phyloP scores from a whole-genome alignment of 495 filamentous ascomycete species.

The Trichoderma orchidacearum region DNA sequence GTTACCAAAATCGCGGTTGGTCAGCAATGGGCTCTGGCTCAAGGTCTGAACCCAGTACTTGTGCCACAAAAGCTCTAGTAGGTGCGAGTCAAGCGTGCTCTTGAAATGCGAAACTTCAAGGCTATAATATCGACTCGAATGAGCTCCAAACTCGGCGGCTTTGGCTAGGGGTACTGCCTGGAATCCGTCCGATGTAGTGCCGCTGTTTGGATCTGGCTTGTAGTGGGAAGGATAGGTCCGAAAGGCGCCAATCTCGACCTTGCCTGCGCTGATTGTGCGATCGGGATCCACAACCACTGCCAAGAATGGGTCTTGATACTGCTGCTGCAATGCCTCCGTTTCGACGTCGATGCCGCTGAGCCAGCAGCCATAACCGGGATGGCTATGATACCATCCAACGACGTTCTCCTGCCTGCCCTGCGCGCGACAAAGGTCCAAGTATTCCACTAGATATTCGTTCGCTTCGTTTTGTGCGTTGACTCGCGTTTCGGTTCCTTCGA shows the following conservation, averaged over 20 bases:
- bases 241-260: slow-evolving; percentile 97
- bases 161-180: slow-evolving; percentile 81
- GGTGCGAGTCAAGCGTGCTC: slow-evolving; percentile 69
- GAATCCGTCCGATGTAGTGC: slow-evolving; percentile 37
- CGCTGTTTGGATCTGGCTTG: slow-evolving; percentile 20
- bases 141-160: slow-evolving; percentile 91
- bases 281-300: slow-evolving; percentile 97
- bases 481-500: slow-evolving; percentile 94
- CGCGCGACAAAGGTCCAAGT: slow-evolving; percentile 61
- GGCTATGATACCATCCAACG: slow-evolving; percentile 96
- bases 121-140: slow-evolving; percentile 76
- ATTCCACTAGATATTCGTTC: slow-evolving; percentile 91
- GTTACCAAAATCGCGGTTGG: slow-evolving; percentile 83
- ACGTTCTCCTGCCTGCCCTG: slow-evolving; percentile 75
- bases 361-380: slow-evolving; percentile 98
- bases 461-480: slow-evolving; percentile 93
- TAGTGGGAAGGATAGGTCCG: slow-evolving; percentile 75
- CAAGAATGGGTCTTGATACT: slow-evolving; percentile 75
- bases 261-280: slow-evolving; percentile 84
- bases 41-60: slow-evolving; percentile 99
- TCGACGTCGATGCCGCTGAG: slow-evolving; percentile 87
- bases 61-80: slow-evolving; percentile 89
- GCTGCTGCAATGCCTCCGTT: slow-evolving; percentile 76
- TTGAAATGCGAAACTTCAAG: slow-evolving; percentile 91
- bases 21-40: slow-evolving; percentile 85